Evolutionary conservation across 2,329 filamentous ascomycete genomes (phyloP), one percentile per base, ranked within the genome.

Genomic region (Neofusicoccum sp.): DNA sequence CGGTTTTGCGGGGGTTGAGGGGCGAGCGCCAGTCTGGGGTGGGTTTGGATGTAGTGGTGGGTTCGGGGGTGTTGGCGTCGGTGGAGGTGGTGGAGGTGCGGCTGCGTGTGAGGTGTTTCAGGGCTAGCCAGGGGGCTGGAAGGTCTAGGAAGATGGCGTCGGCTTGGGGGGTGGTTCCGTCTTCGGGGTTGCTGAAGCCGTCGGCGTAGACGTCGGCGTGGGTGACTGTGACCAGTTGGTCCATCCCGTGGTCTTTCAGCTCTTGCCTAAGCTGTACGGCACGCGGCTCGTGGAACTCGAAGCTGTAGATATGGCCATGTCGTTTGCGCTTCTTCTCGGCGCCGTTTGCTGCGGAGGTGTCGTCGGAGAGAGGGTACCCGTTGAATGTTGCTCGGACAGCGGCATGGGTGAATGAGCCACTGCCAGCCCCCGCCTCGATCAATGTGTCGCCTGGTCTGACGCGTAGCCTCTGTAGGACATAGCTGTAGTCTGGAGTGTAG

Each of bases 401-500:
- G 3, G 90, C 90, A 70, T 95, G 90, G 0, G 89, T 93, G 68
- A 95, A 95, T 68, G 89, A 92, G 6, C 90, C 90, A 70, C 89
- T 93, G 6, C 90, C 90, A 1, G 89, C 87, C 33, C 90, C 90
- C 3, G 90, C 90, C 73, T 95, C 90, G 60, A 95, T 92, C 36
- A 95, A 78, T 20, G 82, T 83, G 47, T 85, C 83, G 4, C 91
- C 90, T 0, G 90, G 90, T 20, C 89, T 79, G 4, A 88, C 89
- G 33, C 89, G 84, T 68, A 95, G 83, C 34, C 89, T 82, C 68
- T 93, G 89, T 9, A 95, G 79, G 51, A 95, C 86, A 70, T 92
- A 95, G 77, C 90, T 93, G 76, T 92, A 93, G 72, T 95, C 90
- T 14, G 90, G 89, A 0, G 89, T 93, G 72, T 95, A 95, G 58